Evolutionary conservation across 306 rosid species (phyloP).

Genomic region (Abrus pulchellus): DNA sequence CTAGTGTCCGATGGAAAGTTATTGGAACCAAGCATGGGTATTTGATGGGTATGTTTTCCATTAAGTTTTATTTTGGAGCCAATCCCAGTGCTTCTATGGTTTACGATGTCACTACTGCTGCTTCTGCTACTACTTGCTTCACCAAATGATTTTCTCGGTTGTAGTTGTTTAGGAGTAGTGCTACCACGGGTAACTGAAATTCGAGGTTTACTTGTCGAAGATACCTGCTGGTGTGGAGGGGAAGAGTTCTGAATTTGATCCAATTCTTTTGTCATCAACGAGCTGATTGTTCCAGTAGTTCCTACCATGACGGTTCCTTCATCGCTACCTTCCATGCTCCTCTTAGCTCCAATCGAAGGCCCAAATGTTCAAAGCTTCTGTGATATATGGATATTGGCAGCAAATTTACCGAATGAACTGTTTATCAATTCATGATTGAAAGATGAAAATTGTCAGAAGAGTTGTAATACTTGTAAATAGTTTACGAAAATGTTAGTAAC

Average conservation of each 20-base stretch:
- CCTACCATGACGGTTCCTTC: conserved; percentile 75
- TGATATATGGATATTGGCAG: conserved; percentile 29
- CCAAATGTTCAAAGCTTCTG: conserved; percentile 35
- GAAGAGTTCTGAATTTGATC: conserved; percentile 56
- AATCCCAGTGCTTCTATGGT: conserved; percentile 53
- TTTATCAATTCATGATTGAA: too few relatives aligned
- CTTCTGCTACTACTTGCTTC: conserved; percentile 73
- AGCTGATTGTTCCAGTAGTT: conserved; percentile 75
- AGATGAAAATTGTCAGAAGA: too few relatives aligned
- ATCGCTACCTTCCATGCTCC: conserved; percentile 73
- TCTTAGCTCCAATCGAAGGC: conserved; percentile 41
- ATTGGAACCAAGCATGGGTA: conserved; percentile 75
- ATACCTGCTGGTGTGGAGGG: conserved; percentile 50
- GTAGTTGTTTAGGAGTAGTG: conserved; percentile 55
- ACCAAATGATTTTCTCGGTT: conserved; percentile 62
- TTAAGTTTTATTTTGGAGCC: conserved; percentile 54
- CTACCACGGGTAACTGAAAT: conserved; percentile 49
- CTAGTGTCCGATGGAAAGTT: conserved; percentile 53
- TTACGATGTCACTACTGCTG: conserved; percentile 44
- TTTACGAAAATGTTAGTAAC: not conserved
- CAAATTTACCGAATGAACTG: not conserved
- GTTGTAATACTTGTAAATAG: not conserved
- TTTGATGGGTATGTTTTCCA: conserved; percentile 58
- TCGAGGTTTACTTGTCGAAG: conserved; percentile 60
- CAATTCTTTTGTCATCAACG: conserved; percentile 83